Conservation (phyloP, 202 grass and related monocot genomes). For the Digitaria exilis region DNA sequence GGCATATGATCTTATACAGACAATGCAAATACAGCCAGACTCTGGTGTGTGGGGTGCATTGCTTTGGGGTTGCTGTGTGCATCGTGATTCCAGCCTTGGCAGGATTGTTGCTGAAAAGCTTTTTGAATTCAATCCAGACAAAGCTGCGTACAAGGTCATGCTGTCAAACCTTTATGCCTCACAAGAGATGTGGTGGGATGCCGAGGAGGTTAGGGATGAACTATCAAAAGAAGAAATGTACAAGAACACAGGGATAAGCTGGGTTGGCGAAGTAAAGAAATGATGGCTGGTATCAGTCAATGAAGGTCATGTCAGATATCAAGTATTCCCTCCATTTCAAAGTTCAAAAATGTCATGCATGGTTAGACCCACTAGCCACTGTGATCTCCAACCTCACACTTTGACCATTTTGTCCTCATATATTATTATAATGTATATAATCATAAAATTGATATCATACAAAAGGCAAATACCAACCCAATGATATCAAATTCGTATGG, state of each 20-base stretch:
- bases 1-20: constrained; percentile 74
- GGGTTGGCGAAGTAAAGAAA: constrained; percentile 48
- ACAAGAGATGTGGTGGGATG: constrained; percentile 69
- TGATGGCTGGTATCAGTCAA: constrained; percentile 19
- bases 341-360: background rate
- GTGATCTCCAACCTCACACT: background rate
- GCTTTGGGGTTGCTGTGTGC: constrained; percentile 71
- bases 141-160: constrained; percentile 75
- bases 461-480: background rate
- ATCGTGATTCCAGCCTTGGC: constrained; percentile 61
- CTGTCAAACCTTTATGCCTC: constrained; percentile 74
- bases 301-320: constrained; percentile 6
- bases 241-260: constrained; percentile 63
- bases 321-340: background rate
- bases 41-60: constrained; percentile 81
- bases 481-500: background rate
- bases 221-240: constrained; percentile 44
- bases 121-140: constrained; percentile 54
- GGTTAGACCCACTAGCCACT: background rate
- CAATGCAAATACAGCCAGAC: constrained; percentile 59
- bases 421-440: background rate
- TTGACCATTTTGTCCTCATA: background rate
- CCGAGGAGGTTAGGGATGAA: constrained; percentile 48
- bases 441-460: background rate
- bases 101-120: constrained; percentile 64